Evolutionary conservation across 2,329 filamentous ascomycete species (phyloP), one percentile per base, ranked within the genome.

Genomic region (Nemania bipapillata): DNA sequence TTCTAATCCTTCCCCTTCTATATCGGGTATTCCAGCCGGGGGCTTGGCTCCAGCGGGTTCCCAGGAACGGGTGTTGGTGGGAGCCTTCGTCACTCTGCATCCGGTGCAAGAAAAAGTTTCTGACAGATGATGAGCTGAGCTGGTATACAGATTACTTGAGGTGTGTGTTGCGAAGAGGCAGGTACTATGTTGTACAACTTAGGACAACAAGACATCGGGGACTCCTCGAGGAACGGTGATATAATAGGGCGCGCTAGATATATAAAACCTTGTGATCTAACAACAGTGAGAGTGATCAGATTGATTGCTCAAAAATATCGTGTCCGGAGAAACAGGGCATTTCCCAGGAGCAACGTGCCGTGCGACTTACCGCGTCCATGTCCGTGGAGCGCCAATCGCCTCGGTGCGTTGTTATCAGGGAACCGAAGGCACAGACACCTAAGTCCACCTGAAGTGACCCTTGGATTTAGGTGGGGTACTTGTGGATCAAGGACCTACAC

Each of bases 1-100:
- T 17, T 30, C 32, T 54, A 56, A 42, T n/a, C 45, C 22, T 35
- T 40, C 37, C 60, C 65, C 32, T 65, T 62, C 68, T 66, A 42
- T 55, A 65, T 68, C 54, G 52, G 65, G 68, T 62, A 65, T 63
- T 42, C 57, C 57, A 64, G 45, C 45, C 50, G 24, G 50, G 17
- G 50, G 24, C 59, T 62, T 54, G 50, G 37, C 40, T 61, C 9
- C 42, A 40, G 26, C 58, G 57, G 65, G 56, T 53, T 54, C 56
- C 28, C 24, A 30, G 37, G 32, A 53, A 53, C 52, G 45, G 57
- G 22, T 55, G 60, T 26, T 53, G 56, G 60, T 50, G 53, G 58
- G 56, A 28, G 53, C 69, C 67, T 71, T 70, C 69, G 63, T 71
- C 66, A 67, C 69, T 57, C 17, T 67, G 66, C 66, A 69, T 71